A percentile compares a stretch with the other conserved stretches of the same genome.
Evolutionary conservation across 2,329 filamentous ascomycete species (phyloP).

Genomic region (Fusarium sp.): DNA sequence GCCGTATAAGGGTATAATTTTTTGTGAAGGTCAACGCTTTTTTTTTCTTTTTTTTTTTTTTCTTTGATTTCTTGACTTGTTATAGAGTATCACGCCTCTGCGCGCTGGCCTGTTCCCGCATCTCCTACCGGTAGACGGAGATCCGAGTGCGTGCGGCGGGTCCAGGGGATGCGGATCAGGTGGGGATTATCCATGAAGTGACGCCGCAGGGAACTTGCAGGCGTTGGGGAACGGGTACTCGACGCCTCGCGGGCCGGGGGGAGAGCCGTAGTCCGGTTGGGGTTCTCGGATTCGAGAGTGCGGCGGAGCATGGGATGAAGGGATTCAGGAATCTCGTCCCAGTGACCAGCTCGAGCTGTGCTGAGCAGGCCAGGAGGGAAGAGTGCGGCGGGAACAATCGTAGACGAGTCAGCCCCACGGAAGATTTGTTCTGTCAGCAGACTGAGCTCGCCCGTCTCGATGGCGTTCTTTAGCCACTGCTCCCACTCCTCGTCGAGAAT

Average conservation of each 20-base stretch:
- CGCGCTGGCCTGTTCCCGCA: conserved; percentile 34
- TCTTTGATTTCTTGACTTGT: conserved; percentile 12
- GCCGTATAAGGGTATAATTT: conserved; percentile 42
- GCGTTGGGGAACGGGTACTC: conserved; percentile 19
- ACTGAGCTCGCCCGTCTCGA: conserved; percentile 71
- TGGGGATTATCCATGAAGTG: conserved; percentile 33
- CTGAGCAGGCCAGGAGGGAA: conserved; percentile 66
- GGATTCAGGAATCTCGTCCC: conserved; percentile 69
- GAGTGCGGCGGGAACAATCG: conserved; percentile 50
- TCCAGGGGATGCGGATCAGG: conserved; percentile 29
- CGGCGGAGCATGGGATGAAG: conserved; percentile 66
- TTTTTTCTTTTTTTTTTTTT: conserved; percentile 20
- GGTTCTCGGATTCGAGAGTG: conserved; percentile 56
- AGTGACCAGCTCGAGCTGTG: conserved; percentile 67
- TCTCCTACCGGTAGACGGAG: conserved; percentile 58
- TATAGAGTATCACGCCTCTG: conserved; percentile 32
- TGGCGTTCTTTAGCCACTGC: conserved; percentile 78
- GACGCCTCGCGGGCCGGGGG: conserved; percentile 30
- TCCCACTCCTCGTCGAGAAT: conserved; percentile 80
- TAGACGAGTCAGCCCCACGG: conserved; percentile 43
- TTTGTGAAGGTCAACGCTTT: conserved; percentile 27
- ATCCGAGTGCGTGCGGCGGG: conserved; percentile 47
- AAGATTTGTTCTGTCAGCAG: conserved; percentile 58
- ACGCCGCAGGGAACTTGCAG: conserved; percentile 28
- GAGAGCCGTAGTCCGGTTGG: conserved; percentile 27